These are phyloP conservation scores for Penicillium glabrum DNA, from an alignment of 2,329 filamentous ascomycete species.

Conservation along the genomic window DNA sequence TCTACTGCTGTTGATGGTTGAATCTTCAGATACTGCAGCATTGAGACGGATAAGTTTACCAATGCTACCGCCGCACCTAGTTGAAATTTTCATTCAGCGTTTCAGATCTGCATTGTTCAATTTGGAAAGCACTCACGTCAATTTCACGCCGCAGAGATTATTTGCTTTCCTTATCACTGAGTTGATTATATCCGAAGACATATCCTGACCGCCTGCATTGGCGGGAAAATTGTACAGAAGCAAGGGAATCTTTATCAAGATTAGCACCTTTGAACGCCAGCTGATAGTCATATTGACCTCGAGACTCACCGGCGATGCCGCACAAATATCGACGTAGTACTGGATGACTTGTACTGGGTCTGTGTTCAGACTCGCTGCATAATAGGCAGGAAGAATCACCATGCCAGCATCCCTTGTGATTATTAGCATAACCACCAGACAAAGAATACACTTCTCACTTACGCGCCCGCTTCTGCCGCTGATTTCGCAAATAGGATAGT, in stretches of 20 bases:
- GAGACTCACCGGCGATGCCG: constrained; percentile 18
- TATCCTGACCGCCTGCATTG: constrained; percentile 24
- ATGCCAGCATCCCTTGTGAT: constrained; percentile 22
- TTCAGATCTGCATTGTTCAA: neutral
- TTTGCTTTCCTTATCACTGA: constrained; percentile 14
- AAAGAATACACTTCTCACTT: neutral
- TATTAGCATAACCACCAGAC: neutral
- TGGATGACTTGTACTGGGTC: constrained; percentile 22
- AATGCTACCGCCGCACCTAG: constrained; percentile 24
- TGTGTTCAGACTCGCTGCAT: constrained; percentile 22
- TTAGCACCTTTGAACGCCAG: no score
- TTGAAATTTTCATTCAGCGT: neutral
- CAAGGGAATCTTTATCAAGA: constrained; percentile 16
- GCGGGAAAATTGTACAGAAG: constrained; percentile 25
- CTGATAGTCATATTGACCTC: neutral
- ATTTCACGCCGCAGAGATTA: constrained; percentile 23
- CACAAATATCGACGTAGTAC: constrained; percentile 25
- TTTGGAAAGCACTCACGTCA: constrained; percentile 14
- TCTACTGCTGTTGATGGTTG: constrained; percentile 10
- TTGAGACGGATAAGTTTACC: constrained; percentile 21
- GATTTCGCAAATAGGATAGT: constrained; percentile 19
- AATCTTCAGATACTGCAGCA: constrained; percentile 10
- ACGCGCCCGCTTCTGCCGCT: constrained; percentile 23
- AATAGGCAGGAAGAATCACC: constrained; percentile 26
- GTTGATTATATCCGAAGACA: constrained; percentile 21